Percentiles rank a stretch among this genome's conserved stretches.
These are phyloP conservation scores for Nicotiana tomentosiformis DNA, from an alignment of 257 asterid genomes.

Conservation along the genomic window DNA sequence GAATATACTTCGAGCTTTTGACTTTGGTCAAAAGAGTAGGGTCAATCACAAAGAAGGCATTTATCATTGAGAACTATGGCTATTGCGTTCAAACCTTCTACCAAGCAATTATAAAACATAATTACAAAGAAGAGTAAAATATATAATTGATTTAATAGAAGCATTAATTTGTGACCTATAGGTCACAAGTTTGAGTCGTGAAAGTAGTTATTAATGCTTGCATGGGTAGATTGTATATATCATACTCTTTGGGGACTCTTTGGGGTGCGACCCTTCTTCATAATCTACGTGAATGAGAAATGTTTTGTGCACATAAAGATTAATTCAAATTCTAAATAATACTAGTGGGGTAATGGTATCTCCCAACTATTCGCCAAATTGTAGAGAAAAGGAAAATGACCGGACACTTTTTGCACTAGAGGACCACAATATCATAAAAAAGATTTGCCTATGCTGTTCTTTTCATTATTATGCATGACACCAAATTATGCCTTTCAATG, in stretches of 20 bases:
- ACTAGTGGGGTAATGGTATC: background rate
- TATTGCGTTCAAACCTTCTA: background rate
- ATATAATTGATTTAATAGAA: background rate
- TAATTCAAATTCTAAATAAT: background rate
- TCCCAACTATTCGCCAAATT: background rate
- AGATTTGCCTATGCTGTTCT: background rate
- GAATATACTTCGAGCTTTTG: background rate
- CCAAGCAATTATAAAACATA: background rate
- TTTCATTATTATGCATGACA: background rate
- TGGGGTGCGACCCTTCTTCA: too few relatives aligned
- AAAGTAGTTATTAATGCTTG: too few relatives aligned
- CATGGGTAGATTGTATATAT: too few relatives aligned
- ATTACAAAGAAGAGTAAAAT: background rate
- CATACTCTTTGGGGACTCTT: too few relatives aligned
- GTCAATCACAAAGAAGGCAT: background rate
- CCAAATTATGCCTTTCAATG: constrained; percentile 4
- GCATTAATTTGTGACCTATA: background rate
- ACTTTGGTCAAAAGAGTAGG: background rate
- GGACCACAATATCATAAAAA: background rate
- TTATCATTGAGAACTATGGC: background rate
- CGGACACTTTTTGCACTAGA: background rate
- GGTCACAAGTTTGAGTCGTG: too few relatives aligned
- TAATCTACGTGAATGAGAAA: too few relatives aligned
- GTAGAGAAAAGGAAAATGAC: background rate
- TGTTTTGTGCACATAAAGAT: background rate